Conservation (phyloP, 179 eudicot species). For the Gypsophila paniculata region DNA sequence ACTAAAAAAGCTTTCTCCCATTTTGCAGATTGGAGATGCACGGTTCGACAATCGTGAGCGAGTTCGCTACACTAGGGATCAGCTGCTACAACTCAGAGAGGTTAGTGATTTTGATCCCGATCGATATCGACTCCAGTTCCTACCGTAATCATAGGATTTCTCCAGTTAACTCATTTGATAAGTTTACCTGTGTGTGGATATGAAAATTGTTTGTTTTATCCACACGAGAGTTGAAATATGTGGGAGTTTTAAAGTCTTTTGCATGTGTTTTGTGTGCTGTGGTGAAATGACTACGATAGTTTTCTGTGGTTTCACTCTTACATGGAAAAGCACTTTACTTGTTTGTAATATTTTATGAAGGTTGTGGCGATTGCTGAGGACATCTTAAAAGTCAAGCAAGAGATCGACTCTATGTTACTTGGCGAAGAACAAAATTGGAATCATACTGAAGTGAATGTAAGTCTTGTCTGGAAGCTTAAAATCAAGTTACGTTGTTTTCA, state of each 20-base stretch:
- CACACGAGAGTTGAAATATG: background rate
- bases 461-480: constrained; percentile 18
- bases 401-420: constrained; percentile 68
- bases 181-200: background rate
- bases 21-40: constrained; percentile 64
- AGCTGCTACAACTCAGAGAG: constrained; percentile 80
- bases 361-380: constrained; percentile 46
- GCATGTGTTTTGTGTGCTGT: background rate
- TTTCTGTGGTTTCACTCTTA: background rate
- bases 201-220: background rate
- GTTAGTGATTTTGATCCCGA: constrained; percentile 34
- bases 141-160: background rate
- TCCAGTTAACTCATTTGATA: constrained; percentile 5
- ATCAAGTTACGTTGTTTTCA: background rate
- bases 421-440: constrained; percentile 75
- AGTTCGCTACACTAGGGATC: constrained; percentile 66
- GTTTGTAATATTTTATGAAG: constrained; percentile 29
- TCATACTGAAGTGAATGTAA: constrained; percentile 65
- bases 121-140: background rate
- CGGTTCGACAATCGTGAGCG: constrained; percentile 71
- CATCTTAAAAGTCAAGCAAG: constrained; percentile 58
- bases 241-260: background rate
- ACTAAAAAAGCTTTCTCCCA: constrained; percentile 16
- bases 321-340: background rate
- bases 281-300: background rate